Conservation (phyloP, 2,329 filamentous ascomycete species). For the Didymella arachidicola region DNA sequence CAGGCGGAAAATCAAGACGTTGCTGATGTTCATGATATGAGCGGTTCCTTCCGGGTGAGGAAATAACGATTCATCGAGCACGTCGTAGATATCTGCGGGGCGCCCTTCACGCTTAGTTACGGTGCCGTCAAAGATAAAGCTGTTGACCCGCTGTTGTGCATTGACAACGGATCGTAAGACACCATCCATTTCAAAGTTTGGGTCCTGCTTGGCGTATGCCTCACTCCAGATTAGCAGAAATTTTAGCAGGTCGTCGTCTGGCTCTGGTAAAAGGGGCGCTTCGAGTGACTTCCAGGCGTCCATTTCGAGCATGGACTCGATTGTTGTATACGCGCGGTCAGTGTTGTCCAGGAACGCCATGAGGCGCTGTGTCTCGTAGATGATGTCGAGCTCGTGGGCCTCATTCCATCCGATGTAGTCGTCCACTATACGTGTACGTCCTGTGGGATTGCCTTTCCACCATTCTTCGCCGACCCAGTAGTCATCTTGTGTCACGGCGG, state of each 20-base stretch:
- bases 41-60: conserved; percentile 33
- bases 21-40: conserved; percentile 51
- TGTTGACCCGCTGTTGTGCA: conserved; percentile 38
- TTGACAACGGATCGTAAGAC: conserved; percentile 55
- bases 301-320: conserved; percentile 58
- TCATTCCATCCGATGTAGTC: conserved; percentile 41
- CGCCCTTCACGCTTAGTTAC: conserved; percentile 32
- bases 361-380: conserved; percentile 66
- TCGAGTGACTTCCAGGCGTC: conserved; percentile 45
- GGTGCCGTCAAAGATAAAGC: conserved; percentile 41
- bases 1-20: conserved; percentile 62
- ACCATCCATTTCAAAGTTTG: conserved; percentile 53
- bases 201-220: conserved; percentile 54
- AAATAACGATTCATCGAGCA: conserved; percentile 61
- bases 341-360: conserved; percentile 68
- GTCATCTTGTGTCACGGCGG: conserved; percentile 54
- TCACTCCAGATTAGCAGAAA: conserved; percentile 61
- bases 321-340: conserved; percentile 65
- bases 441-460: conserved; percentile 67
- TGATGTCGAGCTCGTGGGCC: conserved; percentile 51
- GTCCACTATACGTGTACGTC: conserved; percentile 60
- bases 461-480: conserved; percentile 67
- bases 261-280: conserved; percentile 28
- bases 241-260: conserved; percentile 52
- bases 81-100: conserved; percentile 60